A percentile compares a stretch with the other conserved stretches of the same genome.
phyloP scores from a whole-genome alignment of 2,329 filamentous ascomycete species.

The Arthrobotrys pseudoclavata region DNA sequence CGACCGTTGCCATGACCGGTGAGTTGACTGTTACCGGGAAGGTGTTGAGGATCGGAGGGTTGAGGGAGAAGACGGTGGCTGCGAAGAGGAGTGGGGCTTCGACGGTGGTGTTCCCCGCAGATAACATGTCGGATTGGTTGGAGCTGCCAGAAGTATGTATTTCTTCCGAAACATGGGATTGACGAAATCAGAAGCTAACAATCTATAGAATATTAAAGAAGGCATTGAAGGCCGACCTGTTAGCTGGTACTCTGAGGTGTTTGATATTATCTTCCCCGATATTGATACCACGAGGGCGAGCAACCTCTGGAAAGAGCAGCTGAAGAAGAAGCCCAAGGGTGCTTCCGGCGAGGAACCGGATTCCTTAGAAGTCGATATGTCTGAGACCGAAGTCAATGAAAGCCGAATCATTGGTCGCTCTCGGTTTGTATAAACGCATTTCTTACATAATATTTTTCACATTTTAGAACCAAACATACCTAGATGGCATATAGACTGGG shows the following conservation, averaged over 20 bases:
- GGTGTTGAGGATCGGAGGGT: slow-evolving; percentile 90
- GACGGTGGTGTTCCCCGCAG: slow-evolving; percentile 92
- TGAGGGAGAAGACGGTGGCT: slow-evolving; percentile 97
- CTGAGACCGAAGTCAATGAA: slow-evolving; percentile 50
- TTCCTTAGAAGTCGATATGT: slow-evolving; percentile 54
- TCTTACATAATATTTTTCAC: slow-evolving; percentile 15
- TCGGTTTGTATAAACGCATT: slow-evolving; percentile 49
- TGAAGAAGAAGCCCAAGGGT: slow-evolving; percentile 65
- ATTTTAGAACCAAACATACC: slow-evolving; percentile 28
- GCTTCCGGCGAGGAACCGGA: slow-evolving; percentile 34
- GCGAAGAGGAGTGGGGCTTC: slow-evolving; percentile 91
- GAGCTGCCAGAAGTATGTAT: slow-evolving; percentile 90
- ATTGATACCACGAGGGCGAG: slow-evolving; percentile 81
- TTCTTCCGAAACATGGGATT: not conserved
- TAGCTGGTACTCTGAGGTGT: slow-evolving; percentile 94
- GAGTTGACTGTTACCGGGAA: slow-evolving; percentile 97
- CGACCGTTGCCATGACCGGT: slow-evolving; percentile 96
- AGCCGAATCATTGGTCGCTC: slow-evolving; percentile 42
- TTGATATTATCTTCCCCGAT: slow-evolving; percentile 87
- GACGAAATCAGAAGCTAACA: not conserved
- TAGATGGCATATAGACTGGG: slow-evolving; percentile 35
- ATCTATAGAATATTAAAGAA: slow-evolving; percentile 90
- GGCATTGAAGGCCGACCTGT: slow-evolving; percentile 92
- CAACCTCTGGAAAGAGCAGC: slow-evolving; percentile 76
- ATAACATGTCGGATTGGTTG: slow-evolving; percentile 97